Evolutionary conservation across 805 yeast genomes (phyloP), one percentile per base, ranked within the genome.

Genomic region (Metschnikowia corniflorae): DNA sequence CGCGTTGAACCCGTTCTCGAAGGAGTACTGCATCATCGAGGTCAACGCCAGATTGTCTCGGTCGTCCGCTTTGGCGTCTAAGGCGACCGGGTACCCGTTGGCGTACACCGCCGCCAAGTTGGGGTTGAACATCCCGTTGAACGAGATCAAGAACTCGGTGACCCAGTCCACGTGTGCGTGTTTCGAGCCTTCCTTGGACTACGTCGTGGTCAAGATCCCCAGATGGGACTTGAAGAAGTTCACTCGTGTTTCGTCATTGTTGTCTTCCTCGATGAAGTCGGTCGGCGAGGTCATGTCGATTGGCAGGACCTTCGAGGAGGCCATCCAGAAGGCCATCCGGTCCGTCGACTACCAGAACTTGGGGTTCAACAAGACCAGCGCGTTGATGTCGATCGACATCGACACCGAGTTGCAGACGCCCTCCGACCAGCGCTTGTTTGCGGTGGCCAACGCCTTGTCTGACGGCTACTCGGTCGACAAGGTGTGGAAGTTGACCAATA

Each of bases 281-380:
- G 97, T 91, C 49, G 98, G 98, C 72, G 98, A 91, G 65, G 97
- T 93, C 35, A 91, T 91, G 98, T 77, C 91, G 50, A 86, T 91
- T 57, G 98, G 98, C 57, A 77, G 98, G 63, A 91, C 95, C 18
- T 91, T 91, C 51, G 98, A 91, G 66, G 98, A 91, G 62, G 95
- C 97, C 7, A 86, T 91, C 48, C 98, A 93, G 65, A 91, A 91
- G 69, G 98, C 97, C 40, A 88, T 93, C 50, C 78, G 98, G 65
- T 85, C 95, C 13, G 88, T 95, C 22, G 98, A 93, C 60, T 91
- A 93, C 65, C 94, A 85, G 47, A 93, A 93, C 72, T 70, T 88
- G 53, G 99, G 99, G 42, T 93, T 93, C 80, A 81, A 77, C 60
- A 79, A 82, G 54, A 85, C 94, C 35, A 75, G 74, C 40, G 89